Conservation (phyloP, 2,329 filamentous ascomycete genomes). For the Arthrobotrys iridis region DNA sequence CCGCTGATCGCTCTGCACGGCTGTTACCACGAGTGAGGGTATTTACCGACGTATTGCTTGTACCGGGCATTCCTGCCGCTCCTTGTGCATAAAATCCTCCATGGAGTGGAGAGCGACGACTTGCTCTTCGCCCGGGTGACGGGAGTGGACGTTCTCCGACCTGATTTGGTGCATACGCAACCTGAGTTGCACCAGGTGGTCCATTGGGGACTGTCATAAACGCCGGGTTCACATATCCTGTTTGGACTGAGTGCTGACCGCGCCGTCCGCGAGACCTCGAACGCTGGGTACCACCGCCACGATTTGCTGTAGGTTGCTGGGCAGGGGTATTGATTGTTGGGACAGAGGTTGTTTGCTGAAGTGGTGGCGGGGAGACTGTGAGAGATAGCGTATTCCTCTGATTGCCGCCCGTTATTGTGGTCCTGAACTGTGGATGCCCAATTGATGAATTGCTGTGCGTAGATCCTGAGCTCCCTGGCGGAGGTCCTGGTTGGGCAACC, state of each 20-base stretch:
- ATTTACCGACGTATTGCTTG: slow-evolving; percentile 49
- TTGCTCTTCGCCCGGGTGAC: slow-evolving; percentile 40
- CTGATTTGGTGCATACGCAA: slow-evolving; percentile 3
- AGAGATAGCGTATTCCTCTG: slow-evolving; percentile 33
- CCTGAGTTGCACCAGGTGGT: not conserved
- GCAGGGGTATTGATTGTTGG: not conserved
- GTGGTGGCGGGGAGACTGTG: slow-evolving; percentile 27
- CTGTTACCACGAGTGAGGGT: slow-evolving; percentile 49
- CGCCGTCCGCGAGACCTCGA: slow-evolving; percentile 19
- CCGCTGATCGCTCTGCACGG: slow-evolving; percentile 56
- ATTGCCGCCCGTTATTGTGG: slow-evolving; percentile 22
- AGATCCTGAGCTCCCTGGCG: slow-evolving; percentile 48
- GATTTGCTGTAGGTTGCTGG: not conserved
- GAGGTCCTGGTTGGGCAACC: slow-evolving; percentile 46
- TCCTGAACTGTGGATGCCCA: slow-evolving; percentile 50
- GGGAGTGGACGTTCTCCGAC: slow-evolving; percentile 29
- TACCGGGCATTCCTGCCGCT: slow-evolving; percentile 11
- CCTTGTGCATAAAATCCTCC: slow-evolving; percentile 38
- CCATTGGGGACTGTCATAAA: slow-evolving; percentile 34
- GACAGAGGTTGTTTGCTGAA: slow-evolving; percentile 18
- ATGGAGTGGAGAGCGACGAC: slow-evolving; percentile 42
- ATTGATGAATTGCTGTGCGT: slow-evolving; percentile 24
- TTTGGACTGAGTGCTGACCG: slow-evolving; percentile 13
- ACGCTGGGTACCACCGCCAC: slow-evolving; percentile 10
- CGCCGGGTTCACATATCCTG: slow-evolving; percentile 36